Evolutionary conservation across 2,329 filamentous ascomycete species (phyloP).

Genomic region (Talaromyces sp.): DNA sequence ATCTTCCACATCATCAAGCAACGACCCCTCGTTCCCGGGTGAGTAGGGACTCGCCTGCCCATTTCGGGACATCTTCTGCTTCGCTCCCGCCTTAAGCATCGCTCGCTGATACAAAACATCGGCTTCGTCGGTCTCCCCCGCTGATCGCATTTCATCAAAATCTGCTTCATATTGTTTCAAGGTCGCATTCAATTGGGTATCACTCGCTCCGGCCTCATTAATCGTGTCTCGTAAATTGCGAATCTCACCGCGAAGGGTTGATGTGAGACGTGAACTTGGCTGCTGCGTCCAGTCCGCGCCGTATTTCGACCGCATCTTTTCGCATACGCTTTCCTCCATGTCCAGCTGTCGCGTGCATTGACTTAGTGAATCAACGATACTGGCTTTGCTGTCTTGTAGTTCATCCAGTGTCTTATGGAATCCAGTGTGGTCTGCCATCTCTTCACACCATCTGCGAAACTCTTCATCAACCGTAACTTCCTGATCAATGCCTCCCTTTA

Average conservation of each 20-base stretch:
- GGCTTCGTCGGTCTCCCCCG: conserved; percentile 79
- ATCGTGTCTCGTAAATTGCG: conserved; percentile 83
- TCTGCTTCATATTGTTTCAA: conserved; percentile 81
- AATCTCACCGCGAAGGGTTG: conserved; percentile 81
- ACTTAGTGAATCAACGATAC: conserved; percentile 69
- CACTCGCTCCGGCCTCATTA: conserved; percentile 82
- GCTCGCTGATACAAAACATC: conserved; percentile 86
- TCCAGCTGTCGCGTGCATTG: conserved; percentile 83
- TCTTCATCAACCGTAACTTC: conserved; percentile 85
- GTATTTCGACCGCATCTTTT: conserved; percentile 99
- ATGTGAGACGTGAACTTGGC: conserved; percentile 83
- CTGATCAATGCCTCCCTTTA: conserved; percentile 90
- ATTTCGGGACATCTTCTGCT: conserved; percentile 55
- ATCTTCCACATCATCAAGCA: conserved; percentile 88
- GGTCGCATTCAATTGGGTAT: conserved; percentile 76
- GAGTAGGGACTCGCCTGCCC: conserved; percentile 57
- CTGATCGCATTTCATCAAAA: conserved; percentile 91
- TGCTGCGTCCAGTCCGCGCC: conserved; percentile 95
- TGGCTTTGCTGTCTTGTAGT: conserved; percentile 71
- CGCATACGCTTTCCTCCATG: conserved; percentile 95
- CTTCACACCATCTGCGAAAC: conserved; percentile 89
- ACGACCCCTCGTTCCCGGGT: conserved; percentile 63
- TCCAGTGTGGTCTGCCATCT: conserved; percentile 79
- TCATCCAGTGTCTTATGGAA: conserved; percentile 76
- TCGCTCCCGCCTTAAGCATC: conserved; percentile 69